Conservation (phyloP, 2,329 filamentous ascomycete species). For the Neocucurbitaria cava region DNA sequence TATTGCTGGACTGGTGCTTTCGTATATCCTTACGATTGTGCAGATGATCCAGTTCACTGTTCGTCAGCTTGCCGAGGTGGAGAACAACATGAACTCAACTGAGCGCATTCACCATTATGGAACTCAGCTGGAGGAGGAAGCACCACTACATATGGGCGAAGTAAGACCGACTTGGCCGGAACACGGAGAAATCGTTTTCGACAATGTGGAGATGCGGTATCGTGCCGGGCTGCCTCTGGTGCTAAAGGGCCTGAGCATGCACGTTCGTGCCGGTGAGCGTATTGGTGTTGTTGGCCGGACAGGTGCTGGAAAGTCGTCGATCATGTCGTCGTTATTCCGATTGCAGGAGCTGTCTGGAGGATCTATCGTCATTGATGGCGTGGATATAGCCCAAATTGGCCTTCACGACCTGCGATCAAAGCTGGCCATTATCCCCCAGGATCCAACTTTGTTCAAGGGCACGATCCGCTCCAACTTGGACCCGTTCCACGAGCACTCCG, state of each 20-base stretch:
- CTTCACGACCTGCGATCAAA: conserved; percentile 77
- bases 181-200: conserved; percentile 70
- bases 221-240: conserved; percentile 57
- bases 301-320: conserved; percentile 81
- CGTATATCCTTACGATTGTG: conserved; percentile 91
- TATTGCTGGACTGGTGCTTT: conserved; percentile 85
- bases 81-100: conserved; percentile 97
- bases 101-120: conserved; percentile 93
- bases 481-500: conserved; percentile 78
- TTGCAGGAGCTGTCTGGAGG: conserved; percentile 61
- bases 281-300: conserved; percentile 84
- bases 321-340: conserved; percentile 83
- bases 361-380: conserved; percentile 57
- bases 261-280: conserved; percentile 76
- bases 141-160: conserved; percentile 76
- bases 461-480: conserved; percentile 82
- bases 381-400: conserved; percentile 73
- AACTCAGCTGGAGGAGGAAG: conserved; percentile 84
- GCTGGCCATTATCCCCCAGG: conserved; percentile 83
- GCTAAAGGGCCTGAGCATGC: conserved; percentile 63
- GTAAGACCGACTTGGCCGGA: conserved; percentile 83
- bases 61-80: conserved; percentile 90
- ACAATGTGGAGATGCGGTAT: conserved; percentile 61
- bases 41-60: conserved; percentile 97
- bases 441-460: conserved; percentile 82